These are phyloP conservation scores for Chloroidium sp. DNA, from an alignment of 163 green algal genomes.

Conservation along the genomic window DNA sequence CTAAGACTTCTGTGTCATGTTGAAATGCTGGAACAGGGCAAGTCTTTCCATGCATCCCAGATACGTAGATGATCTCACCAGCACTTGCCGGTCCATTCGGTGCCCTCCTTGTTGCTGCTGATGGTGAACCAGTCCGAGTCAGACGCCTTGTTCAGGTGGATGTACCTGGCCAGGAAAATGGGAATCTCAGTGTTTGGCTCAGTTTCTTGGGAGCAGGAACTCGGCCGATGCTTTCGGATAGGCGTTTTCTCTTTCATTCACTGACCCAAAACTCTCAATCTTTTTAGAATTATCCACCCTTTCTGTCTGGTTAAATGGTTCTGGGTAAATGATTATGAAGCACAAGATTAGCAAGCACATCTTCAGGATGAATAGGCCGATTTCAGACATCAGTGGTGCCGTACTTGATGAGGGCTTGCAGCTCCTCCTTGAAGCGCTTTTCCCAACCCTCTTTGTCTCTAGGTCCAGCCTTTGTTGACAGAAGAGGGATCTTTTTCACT, in stretches of 20 bases:
- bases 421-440: constrained; percentile 77
- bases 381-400: constrained; percentile 17
- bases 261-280: too few relatives aligned
- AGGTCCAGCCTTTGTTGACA: constrained; percentile 64
- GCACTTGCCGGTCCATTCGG: constrained; percentile 70
- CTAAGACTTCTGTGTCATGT: too few relatives aligned
- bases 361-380: too few relatives aligned
- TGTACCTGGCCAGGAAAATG: constrained; percentile 48
- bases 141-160: constrained; percentile 87
- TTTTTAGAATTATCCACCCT: too few relatives aligned
- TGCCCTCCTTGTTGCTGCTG: constrained; percentile 55
- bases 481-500: constrained; percentile 81
- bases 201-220: neutral
- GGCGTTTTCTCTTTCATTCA: too few relatives aligned
- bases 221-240: too few relatives aligned
- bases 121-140: constrained; percentile 97
- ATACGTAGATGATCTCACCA: constrained; percentile 35
- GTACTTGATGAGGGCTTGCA: constrained; percentile 16
- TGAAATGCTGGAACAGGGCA: too few relatives aligned
- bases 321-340: neutral
- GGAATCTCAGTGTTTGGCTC: neutral
- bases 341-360: neutral
- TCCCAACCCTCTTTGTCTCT: constrained; percentile 86
- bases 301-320: neutral
- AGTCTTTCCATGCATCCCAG: too few relatives aligned